A percentile compares a stretch with the other conserved stretches of the same genome.
phyloP scores from a whole-genome alignment of 306 rosid genomes.

The Crotalaria pallida region DNA sequence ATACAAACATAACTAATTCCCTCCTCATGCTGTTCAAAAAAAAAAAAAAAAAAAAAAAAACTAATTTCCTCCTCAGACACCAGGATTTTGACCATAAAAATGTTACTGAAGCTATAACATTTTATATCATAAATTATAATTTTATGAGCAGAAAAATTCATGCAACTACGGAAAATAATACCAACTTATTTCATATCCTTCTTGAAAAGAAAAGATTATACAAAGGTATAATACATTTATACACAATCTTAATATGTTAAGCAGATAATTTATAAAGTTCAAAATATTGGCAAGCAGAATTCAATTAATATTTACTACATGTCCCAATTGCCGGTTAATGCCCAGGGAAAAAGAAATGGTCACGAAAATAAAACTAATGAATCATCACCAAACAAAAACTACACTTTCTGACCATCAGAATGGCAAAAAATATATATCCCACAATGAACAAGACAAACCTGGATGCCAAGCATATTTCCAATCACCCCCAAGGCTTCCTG shows the following conservation, averaged over 20 bases:
- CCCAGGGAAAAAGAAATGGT: not conserved
- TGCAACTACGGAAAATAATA: not conserved
- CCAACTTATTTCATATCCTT: not conserved
- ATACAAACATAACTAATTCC: constrained; percentile 9
- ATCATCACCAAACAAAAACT: constrained; percentile 15
- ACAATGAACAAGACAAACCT: constrained; percentile 42
- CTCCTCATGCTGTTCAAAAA: too few species aligned
- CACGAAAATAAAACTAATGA: constrained; percentile 2
- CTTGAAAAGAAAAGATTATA: not conserved
- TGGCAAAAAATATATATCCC: not conserved
- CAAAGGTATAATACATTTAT: constrained; percentile 1
- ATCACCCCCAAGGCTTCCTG: constrained; percentile 88
- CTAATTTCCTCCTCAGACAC: not conserved
- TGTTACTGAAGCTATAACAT: constrained; percentile 1
- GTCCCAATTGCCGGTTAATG: not conserved
- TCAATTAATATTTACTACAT: not conserved
- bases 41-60: too few species aligned
- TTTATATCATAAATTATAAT: not conserved
- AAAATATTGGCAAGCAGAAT: not conserved
- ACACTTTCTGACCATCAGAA: not conserved
- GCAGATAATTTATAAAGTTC: not conserved
- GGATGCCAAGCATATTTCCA: constrained; percentile 85
- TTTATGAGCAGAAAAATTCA: constrained; percentile 4
- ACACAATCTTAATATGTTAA: not conserved
- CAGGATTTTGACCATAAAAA: not conserved